Base-by-base conservation (phyloP, 352 stramenopile genomes). In the Phytophthora europaea region DNA sequence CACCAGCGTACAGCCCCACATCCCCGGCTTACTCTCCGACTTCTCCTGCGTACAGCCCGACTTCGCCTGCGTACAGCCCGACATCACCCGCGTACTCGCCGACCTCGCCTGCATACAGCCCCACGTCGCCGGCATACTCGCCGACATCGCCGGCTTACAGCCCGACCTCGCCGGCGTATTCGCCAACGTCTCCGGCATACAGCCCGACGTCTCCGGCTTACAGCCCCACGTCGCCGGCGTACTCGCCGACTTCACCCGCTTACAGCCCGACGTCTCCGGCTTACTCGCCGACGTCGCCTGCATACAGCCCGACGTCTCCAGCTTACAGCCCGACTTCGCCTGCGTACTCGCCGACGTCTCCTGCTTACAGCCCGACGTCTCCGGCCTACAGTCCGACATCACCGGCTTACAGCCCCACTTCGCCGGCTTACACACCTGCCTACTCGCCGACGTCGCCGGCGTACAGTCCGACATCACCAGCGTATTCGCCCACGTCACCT, bases 361-460 rank as follows among this genome's bases (percentile, higher is more conserved):
- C 89, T 45, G 83, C 84, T 0, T 99, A 99, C 72, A 87, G 56
- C 0, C 89, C 89, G 23, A 94, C 88, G 3, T 87, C 77, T 3
- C 88, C 87, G 2, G 87, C 84, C 1, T 93, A 95, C 69, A 76
- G 58, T 2, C 87, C 87, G 33, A 93, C 87, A n/a, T 93, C 79
- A 22, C 92, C 95, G 18, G 94, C 93, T n/a, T 91, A 91, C 73
- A 82, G 62, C 13, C 83, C 83, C n/a, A 92, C 85, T 18, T 85
- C 73, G 43, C 95, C 96, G n/a, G 93, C 92, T 0, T 98, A 98
- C 72, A 87, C 63, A 7, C 91, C 94, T 20, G 92, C 91, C 15
- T 89, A 91, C 74, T 87, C 63, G 47, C 90, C 86, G 34, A 89
- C 89, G 52, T 84, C 72, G 0, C 85, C 85, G 28, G 84, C 85